Evolutionary conservation across 768 basidiomycete species (phyloP).

Genomic region (Suillus weaverae): DNA sequence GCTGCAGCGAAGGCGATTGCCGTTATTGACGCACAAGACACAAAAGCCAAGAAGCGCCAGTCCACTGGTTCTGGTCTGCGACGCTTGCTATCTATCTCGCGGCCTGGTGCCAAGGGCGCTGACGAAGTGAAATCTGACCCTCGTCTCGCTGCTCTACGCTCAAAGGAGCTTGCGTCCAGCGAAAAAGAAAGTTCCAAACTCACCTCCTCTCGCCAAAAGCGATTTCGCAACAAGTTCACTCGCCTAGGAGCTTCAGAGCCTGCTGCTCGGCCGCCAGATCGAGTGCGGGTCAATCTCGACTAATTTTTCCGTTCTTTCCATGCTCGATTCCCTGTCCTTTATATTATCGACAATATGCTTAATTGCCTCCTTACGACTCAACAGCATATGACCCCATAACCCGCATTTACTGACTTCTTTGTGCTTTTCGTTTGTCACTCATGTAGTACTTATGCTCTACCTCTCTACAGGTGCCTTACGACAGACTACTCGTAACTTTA

Average conservation of each 20-base stretch:
- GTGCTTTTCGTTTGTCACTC: background rate
- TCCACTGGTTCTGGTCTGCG: slow-evolving; percentile 32
- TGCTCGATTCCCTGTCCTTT: slow-evolving; percentile 2
- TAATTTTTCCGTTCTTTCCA: slow-evolving; percentile 24
- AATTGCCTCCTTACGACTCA: background rate
- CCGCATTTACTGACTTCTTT: slow-evolving; percentile 3
- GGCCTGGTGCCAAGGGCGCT: slow-evolving; percentile 27
- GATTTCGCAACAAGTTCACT: slow-evolving; percentile 29
- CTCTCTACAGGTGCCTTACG: slow-evolving; percentile 3
- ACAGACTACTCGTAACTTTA: slow-evolving; percentile 2
- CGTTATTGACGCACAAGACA: slow-evolving; percentile 56
- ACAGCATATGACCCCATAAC: background rate
- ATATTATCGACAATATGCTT: slow-evolving; percentile 1
- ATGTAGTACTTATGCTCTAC: slow-evolving; percentile 5
- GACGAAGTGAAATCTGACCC: slow-evolving; percentile 28
- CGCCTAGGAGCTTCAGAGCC: slow-evolving; percentile 30
- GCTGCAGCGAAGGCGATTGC: slow-evolving; percentile 63
- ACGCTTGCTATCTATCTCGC: slow-evolving; percentile 34
- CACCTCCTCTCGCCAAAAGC: slow-evolving; percentile 22
- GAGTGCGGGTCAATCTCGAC: slow-evolving; percentile 38
- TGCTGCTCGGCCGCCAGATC: slow-evolving; percentile 31
- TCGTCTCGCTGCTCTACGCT: slow-evolving; percentile 24
- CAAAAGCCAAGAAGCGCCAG: slow-evolving; percentile 27
- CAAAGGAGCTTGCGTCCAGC: slow-evolving; percentile 26
- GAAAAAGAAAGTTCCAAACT: slow-evolving; percentile 9